Conservation (phyloP, 1,139 yeast species). For the Blastobotrys illinoisensis region DNA sequence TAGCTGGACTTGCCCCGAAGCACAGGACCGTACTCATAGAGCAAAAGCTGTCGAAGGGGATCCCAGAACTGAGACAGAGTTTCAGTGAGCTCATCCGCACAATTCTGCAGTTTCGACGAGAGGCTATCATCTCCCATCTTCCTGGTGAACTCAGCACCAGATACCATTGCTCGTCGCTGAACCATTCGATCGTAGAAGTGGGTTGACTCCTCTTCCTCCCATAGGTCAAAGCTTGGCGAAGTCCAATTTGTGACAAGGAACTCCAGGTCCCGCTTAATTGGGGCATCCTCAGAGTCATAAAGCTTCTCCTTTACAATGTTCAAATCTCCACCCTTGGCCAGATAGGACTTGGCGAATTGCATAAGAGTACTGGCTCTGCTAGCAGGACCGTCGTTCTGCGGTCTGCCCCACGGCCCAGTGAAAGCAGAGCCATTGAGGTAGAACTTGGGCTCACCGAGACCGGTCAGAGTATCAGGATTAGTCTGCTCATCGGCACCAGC, state of each 20-base stretch:
- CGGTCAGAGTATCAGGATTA: conserved; percentile 48
- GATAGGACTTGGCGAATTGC: conserved; percentile 47
- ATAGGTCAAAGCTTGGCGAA: conserved; percentile 67
- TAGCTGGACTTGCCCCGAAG: not conserved
- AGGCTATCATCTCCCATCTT: conserved; percentile 24
- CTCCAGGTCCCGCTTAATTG: conserved; percentile 65
- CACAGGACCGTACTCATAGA: not conserved
- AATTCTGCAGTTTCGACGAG: not conserved
- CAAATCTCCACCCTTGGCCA: conserved; percentile 28
- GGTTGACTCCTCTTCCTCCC: conserved; percentile 79
- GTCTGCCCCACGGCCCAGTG: conserved; percentile 78
- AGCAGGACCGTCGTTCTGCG: conserved; percentile 95
- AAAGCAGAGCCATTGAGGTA: conserved; percentile 60
- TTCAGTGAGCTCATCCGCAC: not conserved
- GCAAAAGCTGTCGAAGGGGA: not conserved
- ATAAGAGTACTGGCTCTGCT: conserved; percentile 63
- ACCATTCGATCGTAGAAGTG: conserved; percentile 78
- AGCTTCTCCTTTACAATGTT: conserved; percentile 35
- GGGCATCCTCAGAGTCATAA: conserved; percentile 29
- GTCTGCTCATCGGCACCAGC: conserved; percentile 19
- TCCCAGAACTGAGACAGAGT: not conserved
- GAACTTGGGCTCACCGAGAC: conserved; percentile 89
- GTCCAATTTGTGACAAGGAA: conserved; percentile 65
- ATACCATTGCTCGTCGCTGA: conserved; percentile 62
- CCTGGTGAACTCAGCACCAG: conserved; percentile 49